These are phyloP conservation scores for Phytophthora pluvialis DNA, from an alignment of 352 stramenopile genomes.

Conservation along the genomic window DNA sequence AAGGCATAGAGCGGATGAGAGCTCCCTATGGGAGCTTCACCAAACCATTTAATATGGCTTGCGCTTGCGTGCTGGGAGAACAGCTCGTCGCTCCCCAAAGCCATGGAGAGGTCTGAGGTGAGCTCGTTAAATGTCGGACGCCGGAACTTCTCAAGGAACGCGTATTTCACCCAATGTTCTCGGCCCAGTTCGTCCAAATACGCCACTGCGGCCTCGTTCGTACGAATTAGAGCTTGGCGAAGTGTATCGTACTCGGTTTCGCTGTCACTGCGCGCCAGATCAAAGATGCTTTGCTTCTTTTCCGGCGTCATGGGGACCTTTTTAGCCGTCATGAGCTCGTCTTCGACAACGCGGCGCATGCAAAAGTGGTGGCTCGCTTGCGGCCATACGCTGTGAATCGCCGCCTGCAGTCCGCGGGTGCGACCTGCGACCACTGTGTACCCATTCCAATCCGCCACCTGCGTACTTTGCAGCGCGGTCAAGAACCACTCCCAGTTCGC, in stretches of 20 bases:
- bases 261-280: conserved; percentile 72
- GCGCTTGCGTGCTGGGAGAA: conserved; percentile 45
- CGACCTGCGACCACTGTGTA: conserved; percentile 77
- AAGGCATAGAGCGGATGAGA: conserved; percentile 72
- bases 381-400: conserved; percentile 60
- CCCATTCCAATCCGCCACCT: conserved; percentile 55
- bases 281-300: conserved; percentile 75
- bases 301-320: conserved; percentile 68
- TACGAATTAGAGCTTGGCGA: conserved; percentile 54
- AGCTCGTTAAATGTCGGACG: conserved; percentile 79
- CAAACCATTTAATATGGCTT: conserved; percentile 66
- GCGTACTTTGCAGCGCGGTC: conserved; percentile 47
- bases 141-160: conserved; percentile 69
- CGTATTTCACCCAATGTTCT: conserved; percentile 79
- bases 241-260: conserved; percentile 73
- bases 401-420: conserved; percentile 54
- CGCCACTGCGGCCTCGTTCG: conserved; percentile 56
- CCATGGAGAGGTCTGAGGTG: conserved; percentile 66
- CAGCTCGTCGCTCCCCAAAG: conserved; percentile 47
- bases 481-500: conserved; percentile 84
- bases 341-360: conserved; percentile 75
- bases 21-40: conserved; percentile 59
- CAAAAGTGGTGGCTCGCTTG: conserved; percentile 72
- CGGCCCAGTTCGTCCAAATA: conserved; percentile 67
- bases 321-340: conserved; percentile 64